A percentile compares a stretch with the other conserved stretches of the same genome.
These are phyloP conservation scores for Fusarium pininemorale DNA, from an alignment of 2,329 filamentous ascomycete species.

Conservation along the genomic window DNA sequence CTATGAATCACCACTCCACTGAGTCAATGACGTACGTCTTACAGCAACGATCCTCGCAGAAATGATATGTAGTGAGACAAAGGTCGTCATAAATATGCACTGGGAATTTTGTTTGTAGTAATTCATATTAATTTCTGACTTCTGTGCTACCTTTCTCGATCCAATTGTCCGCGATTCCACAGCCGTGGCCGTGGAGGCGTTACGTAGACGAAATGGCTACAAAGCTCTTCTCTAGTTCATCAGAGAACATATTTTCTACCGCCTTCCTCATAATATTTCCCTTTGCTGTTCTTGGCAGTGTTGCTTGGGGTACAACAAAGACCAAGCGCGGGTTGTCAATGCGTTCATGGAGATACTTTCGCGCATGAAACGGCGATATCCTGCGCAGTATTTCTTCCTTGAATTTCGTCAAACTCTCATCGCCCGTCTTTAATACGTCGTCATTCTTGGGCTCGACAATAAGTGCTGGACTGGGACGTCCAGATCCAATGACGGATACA, in stretches of 20 bases:
- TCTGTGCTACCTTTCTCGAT: not conserved
- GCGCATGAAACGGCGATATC: not conserved
- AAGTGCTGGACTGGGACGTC: not conserved
- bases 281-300: not conserved
- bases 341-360: not conserved
- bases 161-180: accelerated
- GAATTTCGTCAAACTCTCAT: accelerated
- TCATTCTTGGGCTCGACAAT: not conserved
- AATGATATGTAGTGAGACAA: not conserved
- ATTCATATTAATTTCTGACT: too few relatives aligned
- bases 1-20: conserved; percentile 20
- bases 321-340: not conserved
- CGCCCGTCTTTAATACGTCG: accelerated
- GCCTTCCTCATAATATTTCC: conserved; percentile 2
- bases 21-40: conserved; percentile 18
- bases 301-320: not conserved
- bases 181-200: accelerated
- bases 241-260: not conserved
- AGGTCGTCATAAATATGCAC: not conserved
- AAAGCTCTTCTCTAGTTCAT: not conserved
- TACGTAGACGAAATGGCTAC: not conserved
- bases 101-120: accelerated
- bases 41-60: not conserved
- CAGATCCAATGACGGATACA: not conserved
- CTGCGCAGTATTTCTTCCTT: not conserved